Evolutionary conservation across 495 filamentous ascomycete species (phyloP), one percentile per base, ranked within the genome.

Genomic region (Lepidopterella palustris): DNA sequence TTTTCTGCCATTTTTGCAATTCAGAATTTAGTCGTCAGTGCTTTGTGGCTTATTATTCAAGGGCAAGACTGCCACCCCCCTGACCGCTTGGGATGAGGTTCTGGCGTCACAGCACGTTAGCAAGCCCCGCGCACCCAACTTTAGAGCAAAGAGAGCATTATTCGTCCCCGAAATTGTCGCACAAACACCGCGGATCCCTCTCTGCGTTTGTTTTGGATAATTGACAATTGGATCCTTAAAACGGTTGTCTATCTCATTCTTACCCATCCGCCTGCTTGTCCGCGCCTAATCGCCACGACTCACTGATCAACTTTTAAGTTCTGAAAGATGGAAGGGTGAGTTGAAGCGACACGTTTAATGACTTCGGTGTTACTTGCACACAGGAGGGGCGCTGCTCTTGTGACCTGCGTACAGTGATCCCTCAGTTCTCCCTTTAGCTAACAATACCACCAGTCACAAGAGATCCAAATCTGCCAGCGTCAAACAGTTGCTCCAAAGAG

Each of bases 391-490:
- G 23, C 47, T 50, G 47, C 47, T 50, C 47, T 25, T 50, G 18
- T 50, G 47, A 50, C 25, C 20, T 27, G n/a, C 9, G 24, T 5
- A 20, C 39, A 11, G 1, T 24, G 20, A 24, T 25, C 26, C 20
- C 28, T 28, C 18, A 18, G 5, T 32, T n/a, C 15, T 11, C 27
- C n/a, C 25, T 5, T 11, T 11, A 11, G 11, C 63, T 65, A 50
- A 65, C 58, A 39, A 6, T 1, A 11, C 23, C 26, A 0, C 18
- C 56, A 68, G 62, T 27, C 71, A 71, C 70, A 74, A 74, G 63
- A 61, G 72, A 26, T 59, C 63, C 60, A 70, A 70, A 59, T 70
- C 71, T 10, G 64, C 55, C 59, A 61, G 68, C 50, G 68, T 70
- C 5, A 71, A 71, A 40, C 66, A 71, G 23, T 64, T 75, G 10